Evolutionary conservation across 768 basidiomycete genomes (phyloP).

Genomic region (Obba rivulosa): DNA sequence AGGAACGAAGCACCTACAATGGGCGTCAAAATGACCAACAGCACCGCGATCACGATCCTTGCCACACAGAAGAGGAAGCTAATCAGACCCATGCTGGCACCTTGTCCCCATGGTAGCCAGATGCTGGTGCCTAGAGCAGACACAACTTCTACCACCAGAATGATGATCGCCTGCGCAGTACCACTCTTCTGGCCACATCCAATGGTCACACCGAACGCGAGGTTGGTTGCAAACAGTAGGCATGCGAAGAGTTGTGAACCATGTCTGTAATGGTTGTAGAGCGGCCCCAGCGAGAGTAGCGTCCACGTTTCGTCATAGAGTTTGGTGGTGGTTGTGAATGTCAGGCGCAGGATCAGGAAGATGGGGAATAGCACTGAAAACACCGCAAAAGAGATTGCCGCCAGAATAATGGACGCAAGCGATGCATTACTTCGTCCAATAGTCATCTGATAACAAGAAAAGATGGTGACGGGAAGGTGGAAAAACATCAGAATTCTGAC

Average conservation of each 20-base stretch:
- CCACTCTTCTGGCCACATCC: slow-evolving; percentile 89
- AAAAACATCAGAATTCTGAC: slow-evolving; percentile 88
- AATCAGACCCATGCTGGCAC: slow-evolving; percentile 94
- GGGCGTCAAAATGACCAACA: slow-evolving; percentile 86
- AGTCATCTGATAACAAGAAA: slow-evolving; percentile 84
- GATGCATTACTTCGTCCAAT: slow-evolving; percentile 46
- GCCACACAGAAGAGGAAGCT: slow-evolving; percentile 92
- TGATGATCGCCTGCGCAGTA: slow-evolving; percentile 85
- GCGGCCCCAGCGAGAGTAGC: slow-evolving; percentile 80
- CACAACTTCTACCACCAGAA: slow-evolving; percentile 83
- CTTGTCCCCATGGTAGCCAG: slow-evolving; percentile 96
- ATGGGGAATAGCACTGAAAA: slow-evolving; percentile 77
- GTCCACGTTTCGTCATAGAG: slow-evolving; percentile 94
- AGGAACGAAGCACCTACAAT: slow-evolving; percentile 51
- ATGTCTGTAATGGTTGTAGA: slow-evolving; percentile 93
- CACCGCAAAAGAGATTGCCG: slow-evolving; percentile 72
- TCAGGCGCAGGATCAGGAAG: slow-evolving; percentile 71
- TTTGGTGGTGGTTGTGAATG: slow-evolving; percentile 77
- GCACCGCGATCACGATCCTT: slow-evolving; percentile 82
- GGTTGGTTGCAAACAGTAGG: slow-evolving; percentile 74
- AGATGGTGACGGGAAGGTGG: slow-evolving; percentile 91
- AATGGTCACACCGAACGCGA: slow-evolving; percentile 78
- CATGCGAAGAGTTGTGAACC: slow-evolving; percentile 86
- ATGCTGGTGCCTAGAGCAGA: slow-evolving; percentile 86
- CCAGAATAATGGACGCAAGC: slow-evolving; percentile 65